phyloP scores from a whole-genome alignment of 352 stramenopile species.

The Phytophthora pseudosyringae region DNA sequence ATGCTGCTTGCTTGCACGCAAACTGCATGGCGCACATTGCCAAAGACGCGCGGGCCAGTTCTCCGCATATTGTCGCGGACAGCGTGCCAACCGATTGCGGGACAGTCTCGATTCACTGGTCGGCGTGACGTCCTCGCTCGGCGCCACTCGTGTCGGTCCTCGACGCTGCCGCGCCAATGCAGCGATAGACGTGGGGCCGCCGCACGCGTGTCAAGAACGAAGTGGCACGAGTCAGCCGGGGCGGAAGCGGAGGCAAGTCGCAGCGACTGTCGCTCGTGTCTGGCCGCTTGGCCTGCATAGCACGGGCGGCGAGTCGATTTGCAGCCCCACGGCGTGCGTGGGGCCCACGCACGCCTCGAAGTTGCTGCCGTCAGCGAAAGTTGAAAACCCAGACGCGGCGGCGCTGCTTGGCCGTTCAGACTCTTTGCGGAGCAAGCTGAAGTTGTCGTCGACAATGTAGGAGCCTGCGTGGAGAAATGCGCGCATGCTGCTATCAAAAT shows the following conservation, averaged over 20 bases:
- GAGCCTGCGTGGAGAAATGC: neutral
- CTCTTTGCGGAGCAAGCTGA: too few relatives aligned
- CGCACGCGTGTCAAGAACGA: constrained; percentile 16
- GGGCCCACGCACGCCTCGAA: neutral
- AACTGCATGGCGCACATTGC: neutral
- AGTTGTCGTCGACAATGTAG: neutral
- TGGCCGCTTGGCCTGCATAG: constrained; percentile 14
- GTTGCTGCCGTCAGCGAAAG: neutral
- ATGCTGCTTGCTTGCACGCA: constrained; percentile 1
- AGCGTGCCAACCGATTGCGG: constrained; percentile 12
- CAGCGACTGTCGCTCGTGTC: constrained; percentile 2
- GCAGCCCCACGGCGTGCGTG: constrained; percentile 7
- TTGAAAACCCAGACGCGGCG: neutral
- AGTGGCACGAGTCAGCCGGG: constrained; percentile 12
- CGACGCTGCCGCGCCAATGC: neutral
- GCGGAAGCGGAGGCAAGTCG: neutral
- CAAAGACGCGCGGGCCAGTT: constrained; percentile 18
- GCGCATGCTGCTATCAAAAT: neutral
- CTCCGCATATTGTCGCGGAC: constrained; percentile 18
- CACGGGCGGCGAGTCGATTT: neutral
- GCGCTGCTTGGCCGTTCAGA: neutral
- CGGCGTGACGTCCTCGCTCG: constrained; percentile 9
- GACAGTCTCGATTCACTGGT: constrained; percentile 9
- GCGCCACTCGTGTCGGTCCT: neutral
- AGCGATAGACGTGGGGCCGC: constrained; percentile 10